A percentile compares a stretch with the other conserved stretches of the same genome.
Conservation (phyloP, 192 early-diverging fungal species). For the Coemansia furcata region DNA sequence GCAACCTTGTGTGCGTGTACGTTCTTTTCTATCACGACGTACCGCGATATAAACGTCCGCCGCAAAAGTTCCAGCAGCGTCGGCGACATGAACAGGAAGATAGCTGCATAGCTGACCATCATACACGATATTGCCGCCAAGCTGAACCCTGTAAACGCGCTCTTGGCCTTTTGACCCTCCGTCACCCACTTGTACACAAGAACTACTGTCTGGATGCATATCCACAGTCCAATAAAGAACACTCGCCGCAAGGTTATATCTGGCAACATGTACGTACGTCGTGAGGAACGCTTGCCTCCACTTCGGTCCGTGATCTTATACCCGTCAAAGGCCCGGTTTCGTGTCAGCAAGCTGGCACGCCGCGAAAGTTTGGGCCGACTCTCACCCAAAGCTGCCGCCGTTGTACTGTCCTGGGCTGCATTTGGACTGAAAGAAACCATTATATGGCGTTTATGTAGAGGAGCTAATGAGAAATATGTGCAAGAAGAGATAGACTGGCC, state of each 20-base stretch:
- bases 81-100: conserved; percentile 73
- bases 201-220: conserved; percentile 57
- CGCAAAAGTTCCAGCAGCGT: conserved; percentile 74
- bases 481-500: neutral
- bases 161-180: conserved; percentile 39
- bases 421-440: neutral
- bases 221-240: conserved; percentile 59
- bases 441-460: neutral
- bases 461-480: neutral
- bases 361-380: conserved; percentile 7
- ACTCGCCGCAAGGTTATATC: conserved; percentile 47
- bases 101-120: conserved; percentile 57
- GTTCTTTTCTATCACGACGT: conserved; percentile 81
- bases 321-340: conserved; percentile 52
- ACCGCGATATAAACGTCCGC: conserved; percentile 66
- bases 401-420: neutral
- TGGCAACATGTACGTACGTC: conserved; percentile 21
- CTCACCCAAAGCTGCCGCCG: neutral
- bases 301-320: conserved; percentile 30
- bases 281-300: neutral
- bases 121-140: conserved; percentile 44
- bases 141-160: conserved; percentile 44
- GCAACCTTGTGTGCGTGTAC: conserved; percentile 80
- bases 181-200: conserved; percentile 59
- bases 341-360: conserved; percentile 41